Evolutionary conservation across 2,329 filamentous ascomycete species (phyloP), one percentile per base, ranked within the genome.

Genomic region (Cercospora zeae-maydis): DNA sequence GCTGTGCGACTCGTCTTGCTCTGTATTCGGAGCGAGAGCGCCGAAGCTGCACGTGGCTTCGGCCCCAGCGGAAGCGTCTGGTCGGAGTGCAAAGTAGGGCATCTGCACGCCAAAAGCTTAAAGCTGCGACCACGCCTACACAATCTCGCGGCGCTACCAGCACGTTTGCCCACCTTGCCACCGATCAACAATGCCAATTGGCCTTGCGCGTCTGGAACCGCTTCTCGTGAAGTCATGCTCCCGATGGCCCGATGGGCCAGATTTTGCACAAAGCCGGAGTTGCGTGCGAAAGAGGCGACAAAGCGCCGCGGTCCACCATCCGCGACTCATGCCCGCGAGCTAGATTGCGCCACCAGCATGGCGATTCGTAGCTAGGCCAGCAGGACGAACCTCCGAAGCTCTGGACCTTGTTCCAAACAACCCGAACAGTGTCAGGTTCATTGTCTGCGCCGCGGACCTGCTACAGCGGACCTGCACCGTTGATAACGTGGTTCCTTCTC

Each of bases 321-420:
- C 47, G 24, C 42, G 56, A 51, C 33, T 51, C 42, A 59, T 59
- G 56, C 9, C 13, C 42, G 4, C 27, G 24, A 51, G 11, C 56
- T 59, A 59, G 56, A 59, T 19, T 36, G 31, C 30, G 56, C 56
- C 56, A 59, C 56, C n/a, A 47, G 42, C 30, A 27, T 10, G 39
- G 16, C 45, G 56, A 59, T 14, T 51, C 42, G 42, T 24, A 8
- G 27, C 8, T 16, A 10, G 21, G 37, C 42, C 30, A 51, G 27
- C n/a, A n/a, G n/a, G n/a, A n/a, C n/a, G n/a, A 58, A 16, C 21
- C 19, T 37, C 56, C 56, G 56, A 31, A 39, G 56, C 42, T 59
- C 56, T 59, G 56, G 56, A 24, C 56, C 42, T 30, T 51, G 56
- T 47, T 13, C 27, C 21, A n/a, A 27, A 31, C 33, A 19, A 9